phyloP scores from a whole-genome alignment of 129 eudicot species.

The Helichrysum umbraculigerum region DNA sequence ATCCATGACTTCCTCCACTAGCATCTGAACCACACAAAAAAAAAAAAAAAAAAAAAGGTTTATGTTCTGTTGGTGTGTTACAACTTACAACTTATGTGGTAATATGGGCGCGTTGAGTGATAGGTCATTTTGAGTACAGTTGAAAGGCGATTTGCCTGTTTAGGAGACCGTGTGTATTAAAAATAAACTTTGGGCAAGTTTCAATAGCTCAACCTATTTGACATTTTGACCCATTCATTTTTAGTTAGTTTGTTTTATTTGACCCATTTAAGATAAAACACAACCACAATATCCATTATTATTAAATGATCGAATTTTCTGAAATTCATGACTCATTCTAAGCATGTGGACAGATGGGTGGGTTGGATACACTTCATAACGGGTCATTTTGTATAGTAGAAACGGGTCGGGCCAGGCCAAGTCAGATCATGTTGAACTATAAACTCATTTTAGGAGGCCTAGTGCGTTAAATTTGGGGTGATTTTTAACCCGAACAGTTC shows the following conservation, averaged over 20 bases:
- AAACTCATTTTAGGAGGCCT: not conserved
- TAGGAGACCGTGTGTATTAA: not conserved
- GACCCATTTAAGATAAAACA: not conserved
- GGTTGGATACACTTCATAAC: not conserved
- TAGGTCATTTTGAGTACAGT: not conserved
- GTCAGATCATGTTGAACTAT: not conserved
- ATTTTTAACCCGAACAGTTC: not conserved
- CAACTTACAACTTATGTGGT: not conserved
- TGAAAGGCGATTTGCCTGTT: not conserved
- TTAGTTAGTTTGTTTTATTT: no score
- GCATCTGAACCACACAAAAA: conserved; percentile 10
- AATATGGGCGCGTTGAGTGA: not conserved
- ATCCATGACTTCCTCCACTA: conserved; percentile 26
- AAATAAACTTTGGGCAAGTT: not conserved
- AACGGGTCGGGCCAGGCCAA: not conserved
- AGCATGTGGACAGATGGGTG: not conserved
- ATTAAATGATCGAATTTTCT: not conserved
- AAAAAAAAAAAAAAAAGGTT: not conserved
- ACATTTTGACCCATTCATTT: not conserved
- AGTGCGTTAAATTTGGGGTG: not conserved
- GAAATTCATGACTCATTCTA: not conserved
- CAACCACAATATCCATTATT: not conserved
- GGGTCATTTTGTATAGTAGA: not conserved
- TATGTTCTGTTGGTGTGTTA: not conserved
- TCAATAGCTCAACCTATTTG: not conserved